A percentile compares a stretch with the other conserved stretches of the same genome.
Conservation (phyloP, 345 rosid genomes). For the Gossypium longicalyx region DNA sequence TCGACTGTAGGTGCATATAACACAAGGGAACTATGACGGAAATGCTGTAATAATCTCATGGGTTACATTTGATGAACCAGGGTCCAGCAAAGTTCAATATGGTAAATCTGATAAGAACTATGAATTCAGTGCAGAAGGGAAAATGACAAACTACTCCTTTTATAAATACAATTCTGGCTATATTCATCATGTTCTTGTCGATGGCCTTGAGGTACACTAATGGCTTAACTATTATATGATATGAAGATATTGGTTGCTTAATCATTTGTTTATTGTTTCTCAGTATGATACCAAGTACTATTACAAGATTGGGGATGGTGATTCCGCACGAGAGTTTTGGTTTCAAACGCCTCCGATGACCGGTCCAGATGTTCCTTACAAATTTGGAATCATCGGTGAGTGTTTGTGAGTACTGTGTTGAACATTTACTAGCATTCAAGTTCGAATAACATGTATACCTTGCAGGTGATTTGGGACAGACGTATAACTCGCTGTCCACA, state of each 20-base stretch:
- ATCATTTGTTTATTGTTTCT: constrained; percentile 13
- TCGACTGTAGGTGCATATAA: constrained; percentile 63
- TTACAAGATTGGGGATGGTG: constrained; percentile 70
- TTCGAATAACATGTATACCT: not conserved
- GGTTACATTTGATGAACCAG: constrained; percentile 75
- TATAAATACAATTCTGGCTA: constrained; percentile 74
- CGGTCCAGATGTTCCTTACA: constrained; percentile 72
- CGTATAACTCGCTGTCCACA: constrained; percentile 85
- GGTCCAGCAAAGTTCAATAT: constrained; percentile 48
- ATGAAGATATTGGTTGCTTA: not conserved
- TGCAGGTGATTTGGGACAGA: constrained; percentile 93
- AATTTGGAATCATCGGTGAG: constrained; percentile 94
- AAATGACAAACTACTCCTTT: constrained; percentile 58
- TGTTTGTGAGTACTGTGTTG: not conserved
- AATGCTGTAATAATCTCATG: constrained; percentile 83
- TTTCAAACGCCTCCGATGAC: constrained; percentile 76
- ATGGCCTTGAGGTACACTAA: constrained; percentile 65
- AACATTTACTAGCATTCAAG: not conserved
- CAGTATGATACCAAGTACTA: constrained; percentile 84
- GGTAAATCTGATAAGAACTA: constrained; percentile 45
- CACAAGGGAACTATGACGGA: constrained; percentile 93
- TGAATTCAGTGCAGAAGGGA: constrained; percentile 59
- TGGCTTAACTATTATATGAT: not conserved
- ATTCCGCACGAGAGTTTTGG: constrained; percentile 76
- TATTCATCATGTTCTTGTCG: constrained; percentile 72